A percentile compares a stretch with the other conserved stretches of the same genome.
These are phyloP conservation scores for Sphaceloma murrayae DNA, from an alignment of 2,329 filamentous ascomycete species.

Conservation along the genomic window DNA sequence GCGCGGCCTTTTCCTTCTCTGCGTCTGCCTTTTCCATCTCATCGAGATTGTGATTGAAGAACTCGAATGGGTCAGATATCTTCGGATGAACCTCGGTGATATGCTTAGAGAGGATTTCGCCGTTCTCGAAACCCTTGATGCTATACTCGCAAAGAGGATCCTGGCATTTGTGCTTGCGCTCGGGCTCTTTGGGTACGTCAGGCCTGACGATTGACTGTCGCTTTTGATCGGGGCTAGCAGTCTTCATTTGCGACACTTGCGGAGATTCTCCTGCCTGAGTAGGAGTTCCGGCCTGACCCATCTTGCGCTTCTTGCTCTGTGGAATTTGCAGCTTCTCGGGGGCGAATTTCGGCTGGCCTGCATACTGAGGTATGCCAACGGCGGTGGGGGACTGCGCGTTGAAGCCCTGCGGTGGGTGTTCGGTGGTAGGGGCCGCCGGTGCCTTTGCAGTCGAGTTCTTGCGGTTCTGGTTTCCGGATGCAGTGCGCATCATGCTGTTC, in stretches of 20 bases:
- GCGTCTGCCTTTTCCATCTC: slow-evolving; percentile 42
- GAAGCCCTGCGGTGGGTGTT: slow-evolving; percentile 44
- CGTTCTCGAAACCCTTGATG: slow-evolving; percentile 45
- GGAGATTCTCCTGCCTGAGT: slow-evolving; percentile 30
- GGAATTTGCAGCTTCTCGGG: slow-evolving; percentile 50
- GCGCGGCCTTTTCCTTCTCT: slow-evolving; percentile 32
- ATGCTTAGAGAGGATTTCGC: slow-evolving; percentile 47
- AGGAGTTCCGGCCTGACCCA: slow-evolving; percentile 31
- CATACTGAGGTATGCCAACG: slow-evolving; percentile 49
- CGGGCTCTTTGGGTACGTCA: slow-evolving; percentile 35
- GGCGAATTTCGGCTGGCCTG: slow-evolving; percentile 42
- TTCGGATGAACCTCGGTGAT: slow-evolving; percentile 43
- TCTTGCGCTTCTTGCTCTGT: slow-evolving; percentile 47
- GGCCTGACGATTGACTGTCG: slow-evolving; percentile 32
- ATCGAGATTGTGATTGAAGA: slow-evolving; percentile 44
- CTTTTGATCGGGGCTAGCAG: slow-evolving; percentile 38
- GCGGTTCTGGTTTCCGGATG: slow-evolving; percentile 16
- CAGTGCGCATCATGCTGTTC: slow-evolving; percentile 15
- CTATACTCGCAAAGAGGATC: slow-evolving; percentile 43
- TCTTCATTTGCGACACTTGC: slow-evolving; percentile 29
- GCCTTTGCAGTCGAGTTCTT: slow-evolving; percentile 26
- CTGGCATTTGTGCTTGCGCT: slow-evolving; percentile 44
- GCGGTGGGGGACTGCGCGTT: slow-evolving; percentile 41
- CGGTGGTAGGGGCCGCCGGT: slow-evolving; percentile 41
- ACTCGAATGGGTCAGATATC: slow-evolving; percentile 48